Percentiles rank a stretch among this genome's conserved stretches.
phyloP scores from a whole-genome alignment of 2,329 filamentous ascomycete species.

The Aspergillus pseudonomiae region DNA sequence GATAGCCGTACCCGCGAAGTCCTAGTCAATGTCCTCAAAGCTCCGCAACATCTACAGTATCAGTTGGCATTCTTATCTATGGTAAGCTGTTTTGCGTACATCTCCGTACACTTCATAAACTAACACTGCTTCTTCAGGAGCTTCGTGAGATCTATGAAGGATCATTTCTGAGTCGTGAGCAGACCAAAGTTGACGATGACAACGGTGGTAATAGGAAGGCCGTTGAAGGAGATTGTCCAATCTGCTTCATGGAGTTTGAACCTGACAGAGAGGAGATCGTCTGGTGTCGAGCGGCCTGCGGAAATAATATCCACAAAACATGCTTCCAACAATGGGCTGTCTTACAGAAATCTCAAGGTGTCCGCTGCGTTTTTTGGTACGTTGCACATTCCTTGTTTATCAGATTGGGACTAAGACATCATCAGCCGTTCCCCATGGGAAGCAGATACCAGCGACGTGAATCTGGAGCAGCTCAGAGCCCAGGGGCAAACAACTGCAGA shows the following conservation, averaged over 20 bases:
- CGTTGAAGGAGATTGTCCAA: slow-evolving; percentile 64
- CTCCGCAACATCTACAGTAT: slow-evolving; percentile 57
- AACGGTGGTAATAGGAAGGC: slow-evolving; percentile 57
- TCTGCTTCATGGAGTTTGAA: slow-evolving; percentile 62
- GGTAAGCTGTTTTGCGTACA: slow-evolving; percentile 28
- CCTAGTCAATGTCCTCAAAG: slow-evolving; percentile 61
- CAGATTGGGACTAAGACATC: neutral
- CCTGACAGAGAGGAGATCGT: slow-evolving; percentile 50
- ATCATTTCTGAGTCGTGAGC: slow-evolving; percentile 54
- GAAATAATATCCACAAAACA: slow-evolving; percentile 63
- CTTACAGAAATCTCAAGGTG: slow-evolving; percentile 33
- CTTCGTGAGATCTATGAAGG: slow-evolving; percentile 58
- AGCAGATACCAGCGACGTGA: slow-evolving; percentile 30
- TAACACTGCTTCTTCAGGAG: slow-evolving; percentile 44
- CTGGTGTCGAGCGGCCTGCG: slow-evolving; percentile 64
- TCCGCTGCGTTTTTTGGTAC: slow-evolving; percentile 52
- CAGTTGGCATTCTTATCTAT: slow-evolving; percentile 62
- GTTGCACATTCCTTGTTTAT: slow-evolving; percentile 9
- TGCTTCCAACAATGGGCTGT: slow-evolving; percentile 60
- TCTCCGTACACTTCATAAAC: neutral
- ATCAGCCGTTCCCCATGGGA: slow-evolving; percentile 49
- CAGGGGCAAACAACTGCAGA: slow-evolving; percentile 35
- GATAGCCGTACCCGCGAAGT: slow-evolving; percentile 42
- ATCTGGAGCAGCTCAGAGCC: slow-evolving; percentile 35
- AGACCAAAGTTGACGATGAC: slow-evolving; percentile 34